Evolutionary conservation across 345 rosid species (phyloP).

Genomic region (Pistacia atlantica): DNA sequence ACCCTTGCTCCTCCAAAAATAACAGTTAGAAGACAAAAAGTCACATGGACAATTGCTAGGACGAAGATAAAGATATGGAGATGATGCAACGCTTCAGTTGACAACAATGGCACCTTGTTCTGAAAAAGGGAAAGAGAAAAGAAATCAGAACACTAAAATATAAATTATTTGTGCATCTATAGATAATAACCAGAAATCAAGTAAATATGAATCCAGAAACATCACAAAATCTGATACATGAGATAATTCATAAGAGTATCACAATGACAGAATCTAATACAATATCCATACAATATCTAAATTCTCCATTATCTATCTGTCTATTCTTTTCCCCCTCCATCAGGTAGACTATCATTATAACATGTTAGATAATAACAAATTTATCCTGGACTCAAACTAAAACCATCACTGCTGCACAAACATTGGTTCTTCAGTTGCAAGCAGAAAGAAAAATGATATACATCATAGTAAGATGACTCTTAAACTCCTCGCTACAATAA

Average conservation of each 20-base stretch:
- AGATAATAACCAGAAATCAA: constrained; percentile 2
- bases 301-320: too few species aligned
- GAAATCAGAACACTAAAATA: neutral
- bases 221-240: neutral
- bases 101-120: constrained; percentile 58
- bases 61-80: constrained; percentile 74
- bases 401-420: too few species aligned
- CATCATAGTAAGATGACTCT: too few species aligned
- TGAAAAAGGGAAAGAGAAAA: constrained; percentile 19
- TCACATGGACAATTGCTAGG: constrained; percentile 66
- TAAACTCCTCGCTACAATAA: too few species aligned
- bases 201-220: neutral
- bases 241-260: neutral
- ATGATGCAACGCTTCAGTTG: constrained; percentile 68
- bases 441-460: too few species aligned
- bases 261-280: neutral
- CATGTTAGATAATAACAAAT: too few species aligned
- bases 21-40: constrained; percentile 57
- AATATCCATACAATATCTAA: too few species aligned
- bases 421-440: too few species aligned
- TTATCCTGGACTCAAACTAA: too few species aligned
- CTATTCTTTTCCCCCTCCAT: too few species aligned
- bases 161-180: constrained; percentile 2
- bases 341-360: too few species aligned
- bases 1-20: constrained; percentile 64